Conservation (phyloP, 2,329 filamentous ascomycete species). For the Botrytis fragariae region DNA sequence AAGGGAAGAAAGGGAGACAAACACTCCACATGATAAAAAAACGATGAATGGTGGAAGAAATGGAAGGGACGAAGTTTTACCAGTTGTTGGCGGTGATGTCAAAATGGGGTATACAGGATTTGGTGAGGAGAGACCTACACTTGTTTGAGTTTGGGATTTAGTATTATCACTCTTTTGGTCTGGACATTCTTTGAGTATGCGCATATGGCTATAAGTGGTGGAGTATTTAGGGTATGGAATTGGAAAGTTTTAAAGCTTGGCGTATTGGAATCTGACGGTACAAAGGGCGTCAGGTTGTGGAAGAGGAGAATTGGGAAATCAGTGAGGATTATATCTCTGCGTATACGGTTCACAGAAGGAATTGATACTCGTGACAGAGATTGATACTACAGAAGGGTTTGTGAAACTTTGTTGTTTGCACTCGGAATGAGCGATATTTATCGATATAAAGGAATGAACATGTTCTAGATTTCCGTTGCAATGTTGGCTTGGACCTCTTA, state of each 20-base stretch:
- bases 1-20: slow-evolving; percentile 33
- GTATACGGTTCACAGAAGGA: neutral
- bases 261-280: neutral
- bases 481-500: neutral
- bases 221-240: neutral
- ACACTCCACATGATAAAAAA: neutral
- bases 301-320: neutral
- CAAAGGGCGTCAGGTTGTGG: neutral
- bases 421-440: neutral
- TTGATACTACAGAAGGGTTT: neutral
- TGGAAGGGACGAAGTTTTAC: neutral
- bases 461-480: neutral
- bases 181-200: neutral
- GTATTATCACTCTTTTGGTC: neutral
- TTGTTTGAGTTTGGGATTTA: neutral
- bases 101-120: slow-evolving; percentile 3
- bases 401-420: neutral
- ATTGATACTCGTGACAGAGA: neutral
- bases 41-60: neutral
- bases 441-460: neutral
- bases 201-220: neutral
- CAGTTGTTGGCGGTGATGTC: neutral
- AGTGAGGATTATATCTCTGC: neutral
- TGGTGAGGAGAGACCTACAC: neutral
- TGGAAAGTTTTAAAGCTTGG: neutral